Evolutionary conservation across 768 basidiomycete genomes (phyloP).

Genomic region (Pholiota microspora): DNA sequence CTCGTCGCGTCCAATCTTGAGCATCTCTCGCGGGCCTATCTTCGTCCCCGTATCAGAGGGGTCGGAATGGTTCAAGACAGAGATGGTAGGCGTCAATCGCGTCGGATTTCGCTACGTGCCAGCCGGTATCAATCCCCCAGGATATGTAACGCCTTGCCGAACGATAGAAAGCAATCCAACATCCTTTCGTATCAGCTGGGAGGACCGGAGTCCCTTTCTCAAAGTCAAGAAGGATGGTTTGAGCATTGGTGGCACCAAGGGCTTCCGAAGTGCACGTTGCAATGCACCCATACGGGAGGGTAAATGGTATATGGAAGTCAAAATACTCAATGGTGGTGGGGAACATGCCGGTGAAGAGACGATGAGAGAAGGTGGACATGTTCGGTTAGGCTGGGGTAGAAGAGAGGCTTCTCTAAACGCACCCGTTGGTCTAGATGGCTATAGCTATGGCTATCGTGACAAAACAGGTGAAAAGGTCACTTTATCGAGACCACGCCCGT

Average conservation of each 20-base stretch:
- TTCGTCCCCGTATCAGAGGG: slow-evolving; percentile 60
- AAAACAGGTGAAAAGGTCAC: slow-evolving; percentile 90
- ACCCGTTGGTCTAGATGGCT: slow-evolving; percentile 91
- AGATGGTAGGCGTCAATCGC: slow-evolving; percentile 70
- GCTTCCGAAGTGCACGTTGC: slow-evolving; percentile 86
- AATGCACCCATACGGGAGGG: slow-evolving; percentile 91
- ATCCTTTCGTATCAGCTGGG: slow-evolving; percentile 79
- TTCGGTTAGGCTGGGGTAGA: slow-evolving; percentile 89
- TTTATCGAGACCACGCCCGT: slow-evolving; percentile 75
- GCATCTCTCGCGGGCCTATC: slow-evolving; percentile 70
- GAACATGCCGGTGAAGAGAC: slow-evolving; percentile 48
- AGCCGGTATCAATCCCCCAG: slow-evolving; percentile 67
- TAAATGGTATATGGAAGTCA: slow-evolving; percentile 92
- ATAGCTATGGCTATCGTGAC: slow-evolving; percentile 90
- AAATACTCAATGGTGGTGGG: slow-evolving; percentile 72
- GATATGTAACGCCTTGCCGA: slow-evolving; percentile 60
- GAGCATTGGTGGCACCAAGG: slow-evolving; percentile 76
- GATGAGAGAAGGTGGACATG: slow-evolving; percentile 69
- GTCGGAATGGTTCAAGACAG: slow-evolving; percentile 63
- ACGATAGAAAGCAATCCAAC: slow-evolving; percentile 80
- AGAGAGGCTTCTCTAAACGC: slow-evolving; percentile 93
- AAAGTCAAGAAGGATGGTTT: slow-evolving; percentile 78
- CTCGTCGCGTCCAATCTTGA: slow-evolving; percentile 65
- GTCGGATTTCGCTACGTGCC: slow-evolving; percentile 80
- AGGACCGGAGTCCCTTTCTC: slow-evolving; percentile 82